phyloP scores from a whole-genome alignment of 106 monocot genomes.

The Phalaenopsis equestris region DNA sequence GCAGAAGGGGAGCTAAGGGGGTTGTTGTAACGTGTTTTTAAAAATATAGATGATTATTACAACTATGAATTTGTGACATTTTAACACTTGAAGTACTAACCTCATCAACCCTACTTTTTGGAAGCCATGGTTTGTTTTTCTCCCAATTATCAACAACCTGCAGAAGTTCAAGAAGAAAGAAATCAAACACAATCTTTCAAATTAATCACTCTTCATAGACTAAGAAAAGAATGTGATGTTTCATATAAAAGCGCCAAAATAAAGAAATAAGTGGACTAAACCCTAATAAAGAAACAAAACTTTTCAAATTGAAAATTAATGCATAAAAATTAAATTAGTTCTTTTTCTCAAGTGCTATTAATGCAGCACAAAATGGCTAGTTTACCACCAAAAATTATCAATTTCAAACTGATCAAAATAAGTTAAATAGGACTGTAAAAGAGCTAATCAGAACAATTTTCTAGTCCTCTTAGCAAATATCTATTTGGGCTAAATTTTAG shows the following conservation, averaged over 20 bases:
- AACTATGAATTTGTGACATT: background rate
- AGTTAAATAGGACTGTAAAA: too few species aligned
- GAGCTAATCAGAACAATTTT: too few species aligned
- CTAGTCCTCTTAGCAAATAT: too few species aligned
- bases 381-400: too few species aligned
- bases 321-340: too few species aligned
- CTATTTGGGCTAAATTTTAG: too few species aligned
- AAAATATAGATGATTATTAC: background rate
- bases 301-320: background rate
- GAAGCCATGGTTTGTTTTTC: constrained; percentile 79
- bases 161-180: constrained; percentile 5
- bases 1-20: background rate
- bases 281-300: background rate
- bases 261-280: background rate
- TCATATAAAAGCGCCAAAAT: background rate
- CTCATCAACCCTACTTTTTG: constrained; percentile 78
- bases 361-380: too few species aligned
- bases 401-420: too few species aligned
- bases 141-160: constrained; percentile 87
- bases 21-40: background rate
- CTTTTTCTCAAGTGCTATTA: too few species aligned
- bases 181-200: background rate
- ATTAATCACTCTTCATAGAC: background rate
- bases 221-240: background rate
- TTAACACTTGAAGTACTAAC: constrained; percentile 22